Base-by-base conservation (phyloP, 1,139 yeast species). In the Sporopachydermia cereana region DNA sequence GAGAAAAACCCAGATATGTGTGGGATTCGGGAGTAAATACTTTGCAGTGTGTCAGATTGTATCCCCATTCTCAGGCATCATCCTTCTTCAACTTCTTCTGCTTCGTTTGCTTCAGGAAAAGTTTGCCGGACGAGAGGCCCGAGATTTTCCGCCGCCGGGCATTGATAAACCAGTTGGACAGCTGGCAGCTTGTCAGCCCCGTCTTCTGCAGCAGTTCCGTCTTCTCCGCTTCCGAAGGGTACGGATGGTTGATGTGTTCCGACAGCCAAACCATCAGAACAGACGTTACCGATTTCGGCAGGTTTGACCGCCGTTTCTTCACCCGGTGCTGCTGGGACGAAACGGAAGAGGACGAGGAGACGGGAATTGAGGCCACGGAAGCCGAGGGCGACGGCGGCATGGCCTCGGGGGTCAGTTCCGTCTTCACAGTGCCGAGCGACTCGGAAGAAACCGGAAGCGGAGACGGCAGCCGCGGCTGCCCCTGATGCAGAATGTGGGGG, bases 141-240 rank as follows among this genome's bases (percentile, higher is more conserved):
- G 39, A 34, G 18, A 34, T 34, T 34, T 34, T 34, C 56, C 98
- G 71, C 58, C 97, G 72, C 58, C 98, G 74, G 24, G 96, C 96
- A 62, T 91, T 91, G 56, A 91, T 91, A 59, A 91, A 91, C 97
- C 98, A 91, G 61, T 91, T 91, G 51, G 93, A 80, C 50, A 91
- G 72, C 62, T 91, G 98, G 54, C 88, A 95, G 61, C 84, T 79
- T 50, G 89, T 84, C 56, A 91, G 72, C 0, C 96, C 96, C 0
- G 98, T 91, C 57, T 77, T 74, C 54, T 74, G 69, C 71, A 88
- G 77, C 52, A 91, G 69, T 54, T 82, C 84, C 52, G 77, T 72
- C 65, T 91, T 91, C 57, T 89, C 96, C 51, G 83, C 82, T 45
- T 89, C 84, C 50, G 88, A 84, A 3, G 98, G 98, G 61, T 89